These are phyloP conservation scores for Salix udensis DNA, from an alignment of 345 rosid species.

Conservation along the genomic window DNA sequence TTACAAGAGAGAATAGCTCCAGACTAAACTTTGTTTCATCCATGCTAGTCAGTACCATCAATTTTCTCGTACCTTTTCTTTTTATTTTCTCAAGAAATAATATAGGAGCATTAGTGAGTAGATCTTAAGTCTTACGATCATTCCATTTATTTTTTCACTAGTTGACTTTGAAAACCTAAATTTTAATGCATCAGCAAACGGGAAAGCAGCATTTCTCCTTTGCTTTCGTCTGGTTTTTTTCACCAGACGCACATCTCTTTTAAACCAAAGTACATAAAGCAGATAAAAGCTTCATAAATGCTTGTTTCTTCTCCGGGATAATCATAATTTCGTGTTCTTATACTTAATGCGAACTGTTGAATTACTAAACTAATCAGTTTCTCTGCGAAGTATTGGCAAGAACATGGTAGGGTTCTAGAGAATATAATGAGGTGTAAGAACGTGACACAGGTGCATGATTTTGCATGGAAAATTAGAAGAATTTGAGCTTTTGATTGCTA, in stretches of 20 bases:
- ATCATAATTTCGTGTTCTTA: neutral
- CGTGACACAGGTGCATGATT: slow-evolving; percentile 36
- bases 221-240: neutral
- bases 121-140: neutral
- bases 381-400: neutral
- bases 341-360: neutral
- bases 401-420: neutral
- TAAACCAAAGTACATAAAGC: neutral
- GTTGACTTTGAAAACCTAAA: neutral
- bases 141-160: neutral
- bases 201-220: neutral
- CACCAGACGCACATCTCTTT: neutral
- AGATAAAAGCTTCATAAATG: neutral
- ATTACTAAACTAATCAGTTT: neutral
- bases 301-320: neutral
- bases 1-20: neutral
- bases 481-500: neutral
- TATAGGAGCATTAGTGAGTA: neutral
- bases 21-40: neutral
- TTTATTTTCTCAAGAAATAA: neutral
- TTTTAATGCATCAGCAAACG: neutral
- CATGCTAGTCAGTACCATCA: neutral
- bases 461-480: slow-evolving; percentile 32
- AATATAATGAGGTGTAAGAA: neutral
- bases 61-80: neutral